Conservation (phyloP, 805 yeast genomes). For the Ogataea angusta region DNA sequence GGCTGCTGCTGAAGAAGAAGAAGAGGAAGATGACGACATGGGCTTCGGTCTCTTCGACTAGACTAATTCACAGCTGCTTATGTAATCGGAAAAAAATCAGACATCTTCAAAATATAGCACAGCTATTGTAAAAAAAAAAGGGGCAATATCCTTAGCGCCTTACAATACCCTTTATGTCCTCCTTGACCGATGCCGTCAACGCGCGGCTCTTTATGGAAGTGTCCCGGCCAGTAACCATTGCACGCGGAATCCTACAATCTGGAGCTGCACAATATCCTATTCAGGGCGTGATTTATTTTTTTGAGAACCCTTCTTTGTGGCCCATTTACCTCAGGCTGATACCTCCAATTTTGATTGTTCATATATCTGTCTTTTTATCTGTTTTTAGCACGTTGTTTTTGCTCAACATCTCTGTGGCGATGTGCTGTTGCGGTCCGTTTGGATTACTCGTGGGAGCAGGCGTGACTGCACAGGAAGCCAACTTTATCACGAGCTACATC, state of each 20-base stretch:
- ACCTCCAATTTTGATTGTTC: constrained; percentile 23
- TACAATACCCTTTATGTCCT: constrained; percentile 5
- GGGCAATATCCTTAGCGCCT: constrained; percentile 11
- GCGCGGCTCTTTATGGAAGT: constrained; percentile 22
- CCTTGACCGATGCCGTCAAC: constrained; percentile 12
- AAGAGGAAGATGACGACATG: constrained; percentile 55
- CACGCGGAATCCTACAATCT: constrained; percentile 15
- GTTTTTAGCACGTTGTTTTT: constrained; percentile 24
- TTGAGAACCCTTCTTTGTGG: constrained; percentile 24
- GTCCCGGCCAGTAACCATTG: constrained; percentile 21
- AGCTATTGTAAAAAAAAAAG: constrained; percentile 1
- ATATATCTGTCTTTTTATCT: constrained; percentile 18
- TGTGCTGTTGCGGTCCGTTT: constrained; percentile 27
- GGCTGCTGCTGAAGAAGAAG: constrained; percentile 48
- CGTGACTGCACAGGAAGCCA: constrained; percentile 28
- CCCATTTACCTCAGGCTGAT: constrained; percentile 26
- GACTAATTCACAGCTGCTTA: constrained; percentile 27
- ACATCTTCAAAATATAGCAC: neutral
- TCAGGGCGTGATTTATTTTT: constrained; percentile 27
- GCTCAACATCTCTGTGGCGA: constrained; percentile 21
- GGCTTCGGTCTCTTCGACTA: constrained; percentile 97
- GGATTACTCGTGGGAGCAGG: constrained; percentile 26
- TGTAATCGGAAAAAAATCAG: constrained; percentile 4
- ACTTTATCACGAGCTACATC: constrained; percentile 22
- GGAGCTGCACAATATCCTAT: constrained; percentile 23